Evolutionary conservation across 192 early-diverging fungal genomes (phyloP), one percentile per base, ranked within the genome.

Genomic region (Rhizoclosmatium globosum): DNA sequence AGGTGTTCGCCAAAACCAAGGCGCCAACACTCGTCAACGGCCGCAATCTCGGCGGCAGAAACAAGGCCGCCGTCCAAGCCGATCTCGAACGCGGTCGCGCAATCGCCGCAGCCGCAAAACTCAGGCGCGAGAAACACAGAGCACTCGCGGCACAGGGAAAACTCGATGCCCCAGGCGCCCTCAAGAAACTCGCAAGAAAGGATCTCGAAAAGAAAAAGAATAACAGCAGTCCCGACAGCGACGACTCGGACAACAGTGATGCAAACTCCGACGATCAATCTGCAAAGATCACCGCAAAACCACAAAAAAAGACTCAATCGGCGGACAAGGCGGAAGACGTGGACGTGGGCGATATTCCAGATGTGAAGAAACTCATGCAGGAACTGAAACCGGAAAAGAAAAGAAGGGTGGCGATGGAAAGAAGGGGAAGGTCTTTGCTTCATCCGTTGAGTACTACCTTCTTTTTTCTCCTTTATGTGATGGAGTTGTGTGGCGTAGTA

Each of bases 391-490:
- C 46, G 69, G 2, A 62, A 39, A 62, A 74, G 46, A 39, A 43
- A 11, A 6, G 11, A 74, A 76, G 46, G 74, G 74, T 41, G 61
- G 64, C 21, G 19, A 56, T 11, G 74, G 74, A 64, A 76, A 76
- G 64, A 76, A 76, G 50, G 74, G 74, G 38, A 76, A 76, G 48
- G 47, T 50, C 7, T 76, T 76, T 67, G 74, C 74, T 15, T 76
- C 74, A 39, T 13, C 23, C 15, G 74, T 76, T 21, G 53, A 38
- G 17, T 19, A 19, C 7, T 13, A 48, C 15, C 4, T 68, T 47
- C 2, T 46, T 42, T 15, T 17, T 31, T 31, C 31, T 31, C 31
- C 31, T 31, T 31, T 31, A 31, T 31, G 31, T 31, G 31, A 0
- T 31, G 31, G 31, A 31, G 31, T 31, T 31, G 31, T 31, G 31